These are phyloP conservation scores for Fraxinus quadrangulata DNA, from an alignment of 257 asterid species.

Conservation along the genomic window DNA sequence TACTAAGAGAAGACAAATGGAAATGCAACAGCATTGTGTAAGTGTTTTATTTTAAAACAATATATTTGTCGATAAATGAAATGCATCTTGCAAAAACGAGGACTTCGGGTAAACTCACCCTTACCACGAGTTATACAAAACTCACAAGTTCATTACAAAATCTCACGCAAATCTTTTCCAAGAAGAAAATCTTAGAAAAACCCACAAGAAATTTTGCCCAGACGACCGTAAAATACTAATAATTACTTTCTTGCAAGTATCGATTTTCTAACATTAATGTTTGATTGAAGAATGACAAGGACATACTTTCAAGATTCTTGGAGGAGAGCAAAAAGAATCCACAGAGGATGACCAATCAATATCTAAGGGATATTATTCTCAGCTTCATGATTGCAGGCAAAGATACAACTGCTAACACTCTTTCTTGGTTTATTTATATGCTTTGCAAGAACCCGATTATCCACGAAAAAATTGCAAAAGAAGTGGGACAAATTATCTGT, in stretches of 20 bases:
- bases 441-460: conserved; percentile 61
- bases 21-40: conserved; percentile 39
- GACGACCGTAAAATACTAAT: background rate
- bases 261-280: background rate
- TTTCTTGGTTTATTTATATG: conserved; percentile 68
- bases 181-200: background rate
- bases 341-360: conserved; percentile 49
- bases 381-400: conserved; percentile 75
- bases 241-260: background rate
- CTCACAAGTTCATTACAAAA: background rate
- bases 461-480: conserved; percentile 55
- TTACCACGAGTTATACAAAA: background rate
- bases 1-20: conserved; percentile 49
- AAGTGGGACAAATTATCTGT: conserved; percentile 31
- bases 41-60: background rate
- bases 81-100: no score
- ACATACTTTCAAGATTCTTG: conserved; percentile 72
- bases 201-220: background rate
- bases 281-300: conserved; percentile 55
- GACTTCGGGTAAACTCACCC: background rate
- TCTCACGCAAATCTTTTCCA: background rate
- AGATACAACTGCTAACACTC: conserved; percentile 74
- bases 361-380: conserved; percentile 67
- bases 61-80: no score
- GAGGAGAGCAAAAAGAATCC: conserved; percentile 67